Evolutionary conservation across 768 basidiomycete species (phyloP).

Genomic region (Rhodotorula diobovata): DNA sequence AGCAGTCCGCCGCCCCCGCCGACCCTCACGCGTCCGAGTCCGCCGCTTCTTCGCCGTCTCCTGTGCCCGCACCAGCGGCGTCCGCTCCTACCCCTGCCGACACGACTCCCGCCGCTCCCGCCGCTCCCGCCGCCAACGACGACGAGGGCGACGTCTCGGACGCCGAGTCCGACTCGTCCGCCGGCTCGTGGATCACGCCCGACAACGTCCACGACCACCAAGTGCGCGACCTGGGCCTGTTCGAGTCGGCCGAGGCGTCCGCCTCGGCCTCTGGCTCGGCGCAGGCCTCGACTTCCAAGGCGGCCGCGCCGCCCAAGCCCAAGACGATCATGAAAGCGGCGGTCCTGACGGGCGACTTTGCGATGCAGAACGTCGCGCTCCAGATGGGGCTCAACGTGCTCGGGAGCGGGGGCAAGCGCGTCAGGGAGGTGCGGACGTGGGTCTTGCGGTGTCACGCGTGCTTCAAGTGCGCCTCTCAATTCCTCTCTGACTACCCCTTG

Average conservation of each 20-base stretch:
- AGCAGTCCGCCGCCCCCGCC: background rate
- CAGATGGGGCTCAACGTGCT: conserved; percentile 91
- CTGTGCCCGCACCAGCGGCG: background rate
- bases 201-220: conserved; percentile 78
- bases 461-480: conserved; percentile 74
- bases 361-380: conserved; percentile 94
- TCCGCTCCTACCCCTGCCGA: background rate
- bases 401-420: conserved; percentile 81
- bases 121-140: conserved; percentile 38
- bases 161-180: conserved; percentile 60
- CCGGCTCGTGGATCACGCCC: conserved; percentile 90
- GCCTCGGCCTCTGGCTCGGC: background rate
- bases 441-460: conserved; percentile 95
- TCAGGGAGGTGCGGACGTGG: conserved; percentile 89
- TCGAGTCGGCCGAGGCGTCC: conserved; percentile 55
- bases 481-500: background rate
- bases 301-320: conserved; percentile 40
- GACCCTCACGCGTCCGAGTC: background rate
- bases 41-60: background rate
- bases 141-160: conserved; percentile 61
- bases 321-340: conserved; percentile 58
- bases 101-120: background rate
- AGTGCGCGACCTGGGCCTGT: conserved; percentile 74
- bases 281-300: conserved; percentile 15
- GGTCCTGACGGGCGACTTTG: conserved; percentile 98